These are phyloP conservation scores for Polytolypa hystricis DNA, from an alignment of 2,329 filamentous ascomycete species.

Conservation along the genomic window DNA sequence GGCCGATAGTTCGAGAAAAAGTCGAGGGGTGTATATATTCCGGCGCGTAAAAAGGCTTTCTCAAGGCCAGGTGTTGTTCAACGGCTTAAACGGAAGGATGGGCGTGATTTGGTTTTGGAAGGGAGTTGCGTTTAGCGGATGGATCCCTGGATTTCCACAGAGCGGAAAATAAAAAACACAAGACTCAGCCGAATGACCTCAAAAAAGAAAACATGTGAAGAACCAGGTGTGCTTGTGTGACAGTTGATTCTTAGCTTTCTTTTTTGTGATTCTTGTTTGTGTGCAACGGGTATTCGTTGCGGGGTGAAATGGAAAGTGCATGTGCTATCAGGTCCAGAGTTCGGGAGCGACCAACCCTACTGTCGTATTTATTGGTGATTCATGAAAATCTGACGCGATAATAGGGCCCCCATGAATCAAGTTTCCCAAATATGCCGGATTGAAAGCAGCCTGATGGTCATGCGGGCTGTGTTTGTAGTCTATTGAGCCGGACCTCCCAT, in stretches of 20 bases:
- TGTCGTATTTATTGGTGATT: slow-evolving; percentile 21
- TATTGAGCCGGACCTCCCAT: slow-evolving; percentile 19
- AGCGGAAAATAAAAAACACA: slow-evolving; percentile 6
- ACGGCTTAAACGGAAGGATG: background rate
- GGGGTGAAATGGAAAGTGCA: slow-evolving; percentile 1
- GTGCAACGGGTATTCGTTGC: slow-evolving; percentile 1
- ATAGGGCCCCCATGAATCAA: slow-evolving; percentile 21
- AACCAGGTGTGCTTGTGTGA: background rate
- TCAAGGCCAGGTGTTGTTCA: background rate
- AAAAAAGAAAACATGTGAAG: background rate
- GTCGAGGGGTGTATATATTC: no score
- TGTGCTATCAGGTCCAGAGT: slow-evolving; percentile 24
- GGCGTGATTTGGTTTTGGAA: slow-evolving; percentile 3
- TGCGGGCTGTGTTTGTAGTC: slow-evolving; percentile 23
- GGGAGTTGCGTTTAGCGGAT: slow-evolving; percentile 4
- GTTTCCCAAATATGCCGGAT: slow-evolving; percentile 27
- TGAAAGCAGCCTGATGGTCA: slow-evolving; percentile 27
- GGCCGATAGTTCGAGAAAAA: no score
- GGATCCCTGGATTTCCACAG: slow-evolving; percentile 7
- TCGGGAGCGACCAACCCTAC: slow-evolving; percentile 25
- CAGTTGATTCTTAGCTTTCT: background rate
- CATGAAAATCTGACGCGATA: slow-evolving; percentile 20
- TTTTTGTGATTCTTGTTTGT: slow-evolving; percentile 1
- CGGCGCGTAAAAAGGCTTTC: background rate
- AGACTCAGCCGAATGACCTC: slow-evolving; percentile 7